Percentiles rank a stretch among this genome's conserved stretches.
phyloP scores from a whole-genome alignment of 805 yeast species.

The Candida maris region DNA sequence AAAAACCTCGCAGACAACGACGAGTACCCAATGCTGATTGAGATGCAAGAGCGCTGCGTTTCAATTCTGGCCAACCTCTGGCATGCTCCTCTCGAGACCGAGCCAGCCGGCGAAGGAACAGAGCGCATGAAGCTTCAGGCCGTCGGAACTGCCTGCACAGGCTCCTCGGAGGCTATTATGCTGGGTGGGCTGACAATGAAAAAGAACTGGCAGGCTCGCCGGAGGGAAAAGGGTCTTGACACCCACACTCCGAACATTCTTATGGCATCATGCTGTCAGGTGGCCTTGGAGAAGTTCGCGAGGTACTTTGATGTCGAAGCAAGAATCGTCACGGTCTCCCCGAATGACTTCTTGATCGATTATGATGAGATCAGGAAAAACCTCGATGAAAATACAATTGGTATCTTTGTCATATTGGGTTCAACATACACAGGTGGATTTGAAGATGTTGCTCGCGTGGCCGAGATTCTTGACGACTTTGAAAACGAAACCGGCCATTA shows the following conservation, averaged over 20 bases:
- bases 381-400: slow-evolving; percentile 89
- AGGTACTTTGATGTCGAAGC: slow-evolving; percentile 90
- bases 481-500: slow-evolving; percentile 62
- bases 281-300: slow-evolving; percentile 91
- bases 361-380: slow-evolving; percentile 52
- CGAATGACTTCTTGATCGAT: slow-evolving; percentile 64
- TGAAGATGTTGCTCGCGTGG: slow-evolving; percentile 66
- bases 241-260: slow-evolving; percentile 71
- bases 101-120: slow-evolving; percentile 15
- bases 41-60: slow-evolving; percentile 76
- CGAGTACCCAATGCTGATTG: slow-evolving; percentile 85
- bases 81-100: slow-evolving; percentile 54
- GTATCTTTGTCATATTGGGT: slow-evolving; percentile 83
- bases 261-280: slow-evolving; percentile 93
- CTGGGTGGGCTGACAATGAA: slow-evolving; percentile 92
- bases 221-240: slow-evolving; percentile 57
- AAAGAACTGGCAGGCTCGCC: slow-evolving; percentile 76
- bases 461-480: slow-evolving; percentile 62
- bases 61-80: slow-evolving; percentile 76
- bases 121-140: slow-evolving; percentile 30
- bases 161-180: slow-evolving; percentile 92
- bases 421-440: slow-evolving; percentile 93
- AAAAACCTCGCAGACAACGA: slow-evolving; percentile 92
- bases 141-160: slow-evolving; percentile 89
- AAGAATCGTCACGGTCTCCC: slow-evolving; percentile 64